Evolutionary conservation across 2,329 filamentous ascomycete species (phyloP).

Genomic region (Penicillium sp.): DNA sequence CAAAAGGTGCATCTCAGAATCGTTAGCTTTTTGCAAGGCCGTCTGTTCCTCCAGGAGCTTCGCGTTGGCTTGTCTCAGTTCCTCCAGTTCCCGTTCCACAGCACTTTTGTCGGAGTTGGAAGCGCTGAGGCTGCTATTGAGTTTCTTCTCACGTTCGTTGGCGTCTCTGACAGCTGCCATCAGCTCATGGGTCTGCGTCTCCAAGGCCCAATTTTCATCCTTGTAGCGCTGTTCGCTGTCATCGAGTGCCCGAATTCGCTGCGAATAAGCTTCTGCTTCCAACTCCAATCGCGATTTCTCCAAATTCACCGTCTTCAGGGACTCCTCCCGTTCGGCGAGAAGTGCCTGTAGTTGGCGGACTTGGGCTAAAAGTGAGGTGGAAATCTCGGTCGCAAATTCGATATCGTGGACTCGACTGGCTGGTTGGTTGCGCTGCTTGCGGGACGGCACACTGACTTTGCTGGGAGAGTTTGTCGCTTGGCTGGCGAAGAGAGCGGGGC

Average conservation of each 20-base stretch:
- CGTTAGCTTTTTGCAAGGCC: constrained; percentile 74
- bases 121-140: constrained; percentile 69
- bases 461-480: constrained; percentile 83
- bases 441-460: constrained; percentile 81
- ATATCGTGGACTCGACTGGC: constrained; percentile 89
- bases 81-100: constrained; percentile 83
- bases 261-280: constrained; percentile 74
- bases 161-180: constrained; percentile 71
- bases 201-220: constrained; percentile 97
- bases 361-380: constrained; percentile 88
- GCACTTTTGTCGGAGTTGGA: constrained; percentile 72
- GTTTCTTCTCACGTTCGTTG: constrained; percentile 76
- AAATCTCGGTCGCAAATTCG: constrained; percentile 97
- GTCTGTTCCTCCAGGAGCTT: constrained; percentile 80
- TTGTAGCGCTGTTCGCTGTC: constrained; percentile 96
- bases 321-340: constrained; percentile 82
- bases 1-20: constrained; percentile 80
- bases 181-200: constrained; percentile 86
- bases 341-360: constrained; percentile 85
- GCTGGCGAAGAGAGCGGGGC: constrained; percentile 76
- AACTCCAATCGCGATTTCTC: constrained; percentile 79
- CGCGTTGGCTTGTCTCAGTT: constrained; percentile 75
- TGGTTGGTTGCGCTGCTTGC: constrained; percentile 87
- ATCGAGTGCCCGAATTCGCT: constrained; percentile 77
- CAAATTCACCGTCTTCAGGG: constrained; percentile 69